Conservation (phyloP, 305 asterid genomes). For the Fraxinus sp. region DNA sequence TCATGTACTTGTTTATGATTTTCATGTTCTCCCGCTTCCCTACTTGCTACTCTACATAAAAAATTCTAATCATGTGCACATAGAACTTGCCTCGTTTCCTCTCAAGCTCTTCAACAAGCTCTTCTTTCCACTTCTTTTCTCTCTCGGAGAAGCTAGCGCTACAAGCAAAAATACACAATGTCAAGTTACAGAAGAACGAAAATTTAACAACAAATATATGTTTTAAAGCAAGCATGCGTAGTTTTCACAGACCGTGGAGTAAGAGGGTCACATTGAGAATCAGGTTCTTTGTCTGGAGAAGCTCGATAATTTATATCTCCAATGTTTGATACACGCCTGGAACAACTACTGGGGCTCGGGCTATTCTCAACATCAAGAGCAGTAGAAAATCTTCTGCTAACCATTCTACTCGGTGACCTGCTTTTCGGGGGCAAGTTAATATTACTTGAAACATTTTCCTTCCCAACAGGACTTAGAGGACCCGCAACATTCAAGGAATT, state of each 20-base stretch:
- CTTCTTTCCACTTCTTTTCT: slow-evolving; percentile 91
- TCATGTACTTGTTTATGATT: too few species aligned
- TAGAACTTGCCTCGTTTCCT: slow-evolving; percentile 73
- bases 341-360: slow-evolving; percentile 60
- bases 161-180: background rate
- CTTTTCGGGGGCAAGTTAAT: slow-evolving; percentile 86
- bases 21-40: background rate
- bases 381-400: slow-evolving; percentile 70
- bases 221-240: slow-evolving; percentile 4
- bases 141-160: slow-evolving; percentile 42
- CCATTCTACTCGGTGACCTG: slow-evolving; percentile 71
- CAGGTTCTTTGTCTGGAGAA: slow-evolving; percentile 63
- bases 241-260: slow-evolving; percentile 61
- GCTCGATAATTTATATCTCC: slow-evolving; percentile 49
- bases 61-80: background rate
- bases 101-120: slow-evolving; percentile 87
- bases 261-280: slow-evolving; percentile 56
- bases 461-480: slow-evolving; percentile 58
- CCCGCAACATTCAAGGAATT: slow-evolving; percentile 67
- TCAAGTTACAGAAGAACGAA: background rate
- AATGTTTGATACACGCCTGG: slow-evolving; percentile 67
- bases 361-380: slow-evolving; percentile 59
- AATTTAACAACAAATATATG: background rate
- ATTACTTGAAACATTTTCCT: slow-evolving; percentile 74
- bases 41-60: background rate